Conservation (phyloP, 176 grass and related monocot genomes). For the Juncus inflexus region DNA sequence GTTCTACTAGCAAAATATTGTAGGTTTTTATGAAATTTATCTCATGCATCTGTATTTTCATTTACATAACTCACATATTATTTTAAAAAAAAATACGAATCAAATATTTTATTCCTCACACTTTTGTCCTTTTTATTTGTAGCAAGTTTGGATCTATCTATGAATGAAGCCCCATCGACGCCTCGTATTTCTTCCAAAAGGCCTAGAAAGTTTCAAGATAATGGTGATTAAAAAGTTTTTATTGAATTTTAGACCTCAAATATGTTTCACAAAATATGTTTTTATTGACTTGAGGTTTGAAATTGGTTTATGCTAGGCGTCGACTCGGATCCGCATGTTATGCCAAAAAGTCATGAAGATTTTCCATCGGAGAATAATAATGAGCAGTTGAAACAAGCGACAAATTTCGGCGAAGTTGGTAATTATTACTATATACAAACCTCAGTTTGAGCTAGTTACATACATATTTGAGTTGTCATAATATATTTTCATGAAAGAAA, state of each 20-base stretch:
- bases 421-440: background rate
- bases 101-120: background rate
- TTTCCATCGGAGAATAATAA: background rate
- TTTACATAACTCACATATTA: background rate
- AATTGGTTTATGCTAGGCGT: background rate
- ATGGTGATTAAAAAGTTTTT: slow-evolving; percentile 12
- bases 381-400: slow-evolving; percentile 3
- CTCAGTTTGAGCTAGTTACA: slow-evolving; percentile 4
- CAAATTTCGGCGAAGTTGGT: slow-evolving; percentile 20
- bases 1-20: background rate
- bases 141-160: background rate
- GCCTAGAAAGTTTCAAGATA: slow-evolving; percentile 11
- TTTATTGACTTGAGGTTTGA: background rate
- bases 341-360: slow-evolving; percentile 17
- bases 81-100: background rate
- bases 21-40: too few species aligned
- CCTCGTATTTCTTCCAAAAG: background rate
- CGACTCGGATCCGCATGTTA: slow-evolving; percentile 4
- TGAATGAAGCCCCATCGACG: background rate
- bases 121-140: background rate
- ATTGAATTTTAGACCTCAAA: background rate
- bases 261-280: background rate
- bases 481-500: background rate
- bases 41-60: too few species aligned
- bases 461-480: slow-evolving; percentile 2